Evolutionary conservation across 202 grass and related monocot species (phyloP), one percentile per base, ranked within the genome.

Genomic region (Setaria viridis): DNA sequence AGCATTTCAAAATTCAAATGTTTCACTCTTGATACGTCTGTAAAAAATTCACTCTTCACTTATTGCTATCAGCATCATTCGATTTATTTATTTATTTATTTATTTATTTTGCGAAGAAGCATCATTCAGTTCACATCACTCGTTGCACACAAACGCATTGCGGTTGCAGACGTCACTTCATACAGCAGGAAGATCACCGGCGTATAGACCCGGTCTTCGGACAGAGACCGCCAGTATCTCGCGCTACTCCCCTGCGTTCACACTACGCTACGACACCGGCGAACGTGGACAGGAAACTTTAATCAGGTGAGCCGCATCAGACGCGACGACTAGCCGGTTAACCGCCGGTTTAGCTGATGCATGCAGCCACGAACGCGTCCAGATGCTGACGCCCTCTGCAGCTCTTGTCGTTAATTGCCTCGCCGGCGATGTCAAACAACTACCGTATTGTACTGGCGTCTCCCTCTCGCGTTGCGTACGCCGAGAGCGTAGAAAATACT

Each of bases 71-170:
- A 15, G 32, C 25, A 25, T 25, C 25, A 25, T 25, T 25, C 25
- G 25, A 25, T 25, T 25, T 25, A 25, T 25, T 25, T 25, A 25
- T 25, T 25, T 25, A 25, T 25, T 25, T 25, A 25, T 25, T 25
- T 25, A 25, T 25, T 25, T 0, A 25, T 25, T 25, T 25, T 25
- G 25, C 25, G 25, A 25, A 25, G 25, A 25, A 25, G 25, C 25
- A 64, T 80, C 55, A 62, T 13, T 67, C 9, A 72, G 5, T 85
- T 79, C 67, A 79, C 32, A 72, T 57, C 83, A 67, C 62, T 55
- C 43, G 4, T 41, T 58, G 55, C 68, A 30, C 43, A 48, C 41
- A 20, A n/a, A 21, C 7, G 8, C 19, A n/a, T 45, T 45, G 35
- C 35, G 4, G 35, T 37, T 37, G 35, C 35, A 37, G 35, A 37